These are phyloP conservation scores for Macrolepiota dolichaula DNA, from an alignment of 768 basidiomycete genomes.

Conservation along the genomic window DNA sequence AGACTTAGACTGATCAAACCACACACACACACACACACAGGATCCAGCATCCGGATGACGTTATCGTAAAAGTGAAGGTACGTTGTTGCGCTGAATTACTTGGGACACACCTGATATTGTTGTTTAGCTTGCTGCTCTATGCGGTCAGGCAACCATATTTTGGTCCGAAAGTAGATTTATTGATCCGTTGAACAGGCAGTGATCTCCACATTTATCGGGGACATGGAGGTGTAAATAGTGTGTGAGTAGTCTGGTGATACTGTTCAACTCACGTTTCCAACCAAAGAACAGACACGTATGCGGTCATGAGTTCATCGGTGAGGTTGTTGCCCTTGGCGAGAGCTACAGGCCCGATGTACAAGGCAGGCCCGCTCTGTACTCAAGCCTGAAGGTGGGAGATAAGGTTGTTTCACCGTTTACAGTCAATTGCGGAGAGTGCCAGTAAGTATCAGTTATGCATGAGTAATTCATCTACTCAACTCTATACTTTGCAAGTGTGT, in stretches of 20 bases:
- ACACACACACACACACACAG: slow-evolving; percentile 33
- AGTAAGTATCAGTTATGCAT: slow-evolving; percentile 41
- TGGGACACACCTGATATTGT: background rate
- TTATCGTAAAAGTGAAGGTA: slow-evolving; percentile 72
- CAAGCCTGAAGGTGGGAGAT: slow-evolving; percentile 64
- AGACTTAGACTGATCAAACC: background rate
- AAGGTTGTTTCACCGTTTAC: slow-evolving; percentile 82
- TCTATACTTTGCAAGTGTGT: slow-evolving; percentile 45
- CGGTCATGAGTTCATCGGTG: slow-evolving; percentile 79
- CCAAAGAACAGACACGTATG: slow-evolving; percentile 47
- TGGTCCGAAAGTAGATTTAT: background rate
- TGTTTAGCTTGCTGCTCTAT: slow-evolving; percentile 60
- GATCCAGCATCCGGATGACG: slow-evolving; percentile 72
- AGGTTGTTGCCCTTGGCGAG: slow-evolving; percentile 63
- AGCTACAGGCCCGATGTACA: slow-evolving; percentile 39
- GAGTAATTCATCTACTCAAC: background rate
- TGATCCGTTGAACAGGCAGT: slow-evolving; percentile 38
- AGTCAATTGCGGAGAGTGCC: slow-evolving; percentile 81
- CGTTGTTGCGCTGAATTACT: slow-evolving; percentile 13
- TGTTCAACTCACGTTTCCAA: background rate
- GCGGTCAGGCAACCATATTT: slow-evolving; percentile 32
- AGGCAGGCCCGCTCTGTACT: slow-evolving; percentile 61
- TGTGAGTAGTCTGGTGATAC: slow-evolving; percentile 35
- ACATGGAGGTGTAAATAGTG: slow-evolving; percentile 45
- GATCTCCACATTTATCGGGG: slow-evolving; percentile 77